Base-by-base conservation (phyloP, 116 monocot species). In the Zostera marina region DNA sequence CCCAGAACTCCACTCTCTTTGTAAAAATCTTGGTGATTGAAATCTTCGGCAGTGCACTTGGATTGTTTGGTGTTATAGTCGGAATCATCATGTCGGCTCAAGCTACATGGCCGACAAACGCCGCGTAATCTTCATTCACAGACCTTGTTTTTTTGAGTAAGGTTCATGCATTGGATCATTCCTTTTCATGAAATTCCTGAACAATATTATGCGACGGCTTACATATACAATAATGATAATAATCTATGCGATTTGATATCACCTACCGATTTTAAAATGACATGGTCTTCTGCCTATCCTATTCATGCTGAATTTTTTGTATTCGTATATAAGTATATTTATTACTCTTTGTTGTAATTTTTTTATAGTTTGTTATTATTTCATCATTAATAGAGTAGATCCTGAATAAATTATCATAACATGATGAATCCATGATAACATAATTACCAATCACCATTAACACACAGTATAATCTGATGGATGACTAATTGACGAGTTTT, bases 11-110 rank as follows among this genome's bases (percentile, higher is more conserved):
- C 20, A 67, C 85, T 1, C 82, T 96, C n/a, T 96, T 96, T 63
- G 94, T 96, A 14, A 96, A 96, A 68, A 96, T 96, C 40, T 68
- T 88, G 66, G 88, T 96, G 66, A 96, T 96, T 61, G 94, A 96
- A 63, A 96, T 96, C 68, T 96, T 96, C 42, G 94, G 94, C 51
- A 96, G 94, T 44, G 94, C 94, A 43, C 81, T 96, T 61, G 88
- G 94, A 20, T 67, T 96, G 58, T 96, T 96, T 76, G 94, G 94
- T 15, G 88, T 96, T 9, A 96, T 96, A 38, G 94, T 96, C 12
- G 85, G 94, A 24, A 96, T 96, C 41, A 96, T 96, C 70, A 96
- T 96, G 94, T 96, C 94, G 25, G 59, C 94, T 63, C 94, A 96
- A 74, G 94, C 85, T 22, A 76, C 89, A 41, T 96, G 94, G 94